phyloP scores from a whole-genome alignment of 345 rosid species.

The Arabis hirsuta region DNA sequence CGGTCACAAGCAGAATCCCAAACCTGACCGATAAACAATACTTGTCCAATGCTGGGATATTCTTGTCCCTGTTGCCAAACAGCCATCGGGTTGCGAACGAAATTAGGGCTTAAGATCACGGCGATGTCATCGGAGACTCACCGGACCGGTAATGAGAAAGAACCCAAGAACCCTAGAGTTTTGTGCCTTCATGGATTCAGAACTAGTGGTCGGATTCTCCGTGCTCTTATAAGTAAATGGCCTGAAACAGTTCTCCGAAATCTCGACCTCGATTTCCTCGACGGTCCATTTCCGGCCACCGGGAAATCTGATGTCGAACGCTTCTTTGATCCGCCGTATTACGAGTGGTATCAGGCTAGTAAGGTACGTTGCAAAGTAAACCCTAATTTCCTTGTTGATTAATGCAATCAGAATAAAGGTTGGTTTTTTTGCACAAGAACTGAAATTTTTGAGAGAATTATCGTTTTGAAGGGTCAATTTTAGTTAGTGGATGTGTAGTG shows the following conservation, averaged over 20 bases:
- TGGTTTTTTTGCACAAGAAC: neutral
- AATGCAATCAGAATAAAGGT: neutral
- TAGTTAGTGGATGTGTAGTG: neutral
- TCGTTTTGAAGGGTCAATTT: too few species aligned
- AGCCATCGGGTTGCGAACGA: neutral
- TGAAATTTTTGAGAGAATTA: neutral
- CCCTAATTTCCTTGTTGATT: neutral
- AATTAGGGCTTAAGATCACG: slow-evolving; percentile 14
- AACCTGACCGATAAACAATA: neutral
- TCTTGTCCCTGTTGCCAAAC: slow-evolving; percentile 29
- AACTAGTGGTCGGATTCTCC: slow-evolving; percentile 49
- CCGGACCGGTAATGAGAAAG: neutral
- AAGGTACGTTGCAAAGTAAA: slow-evolving; percentile 30
- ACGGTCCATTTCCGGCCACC: slow-evolving; percentile 48
- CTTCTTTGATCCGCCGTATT: slow-evolving; percentile 52
- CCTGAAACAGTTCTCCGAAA: slow-evolving; percentile 36
- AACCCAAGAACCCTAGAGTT: slow-evolving; percentile 40
- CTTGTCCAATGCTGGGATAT: slow-evolving; percentile 27
- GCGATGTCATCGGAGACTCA: slow-evolving; percentile 35
- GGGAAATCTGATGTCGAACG: slow-evolving; percentile 54
- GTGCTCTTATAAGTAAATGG: slow-evolving; percentile 31
- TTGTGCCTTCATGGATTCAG: slow-evolving; percentile 56
- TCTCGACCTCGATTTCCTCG: slow-evolving; percentile 52
- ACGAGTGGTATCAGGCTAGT: slow-evolving; percentile 49
- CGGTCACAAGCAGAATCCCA: neutral